Percentiles rank a stretch among this genome's conserved stretches.
Conservation (phyloP, 768 basidiomycete species). For the Vararia minispora region DNA sequence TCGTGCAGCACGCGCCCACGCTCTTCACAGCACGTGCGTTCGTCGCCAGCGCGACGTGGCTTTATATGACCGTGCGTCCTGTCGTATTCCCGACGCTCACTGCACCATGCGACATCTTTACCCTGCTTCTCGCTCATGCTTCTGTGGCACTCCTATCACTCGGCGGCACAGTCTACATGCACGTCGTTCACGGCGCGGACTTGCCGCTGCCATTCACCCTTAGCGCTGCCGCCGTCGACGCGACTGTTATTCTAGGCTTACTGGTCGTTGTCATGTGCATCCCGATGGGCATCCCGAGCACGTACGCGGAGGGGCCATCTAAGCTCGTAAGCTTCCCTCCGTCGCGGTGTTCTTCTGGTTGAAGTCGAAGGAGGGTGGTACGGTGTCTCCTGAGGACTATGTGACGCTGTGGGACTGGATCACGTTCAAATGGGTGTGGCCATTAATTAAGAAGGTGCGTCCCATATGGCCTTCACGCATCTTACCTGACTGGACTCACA, state of each 20-base stretch:
- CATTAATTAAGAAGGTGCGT: conserved; percentile 39
- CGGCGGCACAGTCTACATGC: conserved; percentile 43
- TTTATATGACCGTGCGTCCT: conserved; percentile 48
- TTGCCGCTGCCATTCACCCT: conserved; percentile 24
- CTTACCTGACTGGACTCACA: not conserved
- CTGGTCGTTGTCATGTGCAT: conserved; percentile 40
- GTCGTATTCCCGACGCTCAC: conserved; percentile 40
- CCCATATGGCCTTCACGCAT: not conserved
- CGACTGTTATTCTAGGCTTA: conserved; percentile 30
- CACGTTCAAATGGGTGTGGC: conserved; percentile 59
- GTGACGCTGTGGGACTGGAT: conserved; percentile 58
- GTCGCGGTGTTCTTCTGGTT: conserved; percentile 15
- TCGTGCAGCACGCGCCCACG: conserved; percentile 23
- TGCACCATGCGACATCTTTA: conserved; percentile 50
- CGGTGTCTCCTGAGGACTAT: conserved; percentile 62
- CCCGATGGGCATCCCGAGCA: conserved; percentile 53
- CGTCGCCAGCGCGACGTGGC: conserved; percentile 45
- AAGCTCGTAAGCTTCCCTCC: not conserved
- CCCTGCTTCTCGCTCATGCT: conserved; percentile 42
- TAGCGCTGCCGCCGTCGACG: conserved; percentile 24
- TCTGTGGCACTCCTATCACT: conserved; percentile 34
- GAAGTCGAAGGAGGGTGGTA: too few species aligned
- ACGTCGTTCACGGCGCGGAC: conserved; percentile 29
- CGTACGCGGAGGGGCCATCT: conserved; percentile 15
- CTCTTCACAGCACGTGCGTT: too few species aligned